Percentiles rank a stretch among this genome's conserved stretches.
Conservation (phyloP, 176 grass and related monocot species). For the Phoenix dactylifera region DNA sequence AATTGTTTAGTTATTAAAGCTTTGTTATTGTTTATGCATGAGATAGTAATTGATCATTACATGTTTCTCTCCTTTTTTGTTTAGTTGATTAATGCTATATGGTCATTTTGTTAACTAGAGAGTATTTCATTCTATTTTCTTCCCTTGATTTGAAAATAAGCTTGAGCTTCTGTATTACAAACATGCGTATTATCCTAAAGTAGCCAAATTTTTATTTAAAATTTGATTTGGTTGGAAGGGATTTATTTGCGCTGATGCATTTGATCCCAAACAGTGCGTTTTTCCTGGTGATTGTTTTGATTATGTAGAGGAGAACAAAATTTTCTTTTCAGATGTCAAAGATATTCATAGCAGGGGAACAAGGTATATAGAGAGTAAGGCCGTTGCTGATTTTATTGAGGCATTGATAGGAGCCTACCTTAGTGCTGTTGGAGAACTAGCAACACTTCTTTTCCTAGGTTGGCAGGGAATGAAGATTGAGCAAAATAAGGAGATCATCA, state of each 20-base stretch:
- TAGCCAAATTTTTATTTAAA: too few species aligned
- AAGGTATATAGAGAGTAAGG: conserved; percentile 53
- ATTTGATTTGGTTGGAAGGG: conserved; percentile 33
- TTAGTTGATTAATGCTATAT: too few species aligned
- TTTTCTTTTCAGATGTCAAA: conserved; percentile 6
- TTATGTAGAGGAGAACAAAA: conserved; percentile 8
- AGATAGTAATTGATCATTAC: too few species aligned
- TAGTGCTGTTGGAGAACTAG: conserved; percentile 38
- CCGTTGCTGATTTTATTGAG: conserved; percentile 61
- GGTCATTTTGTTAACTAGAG: too few species aligned
- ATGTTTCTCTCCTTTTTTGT: too few species aligned
- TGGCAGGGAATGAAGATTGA: conserved; percentile 51
- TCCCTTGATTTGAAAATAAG: too few species aligned
- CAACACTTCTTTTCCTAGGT: conserved; percentile 49
- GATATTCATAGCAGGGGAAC: conserved; percentile 28
- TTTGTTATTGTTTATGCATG: too few species aligned
- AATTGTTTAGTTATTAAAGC: too few species aligned
- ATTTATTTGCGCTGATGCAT: conserved; percentile 42
- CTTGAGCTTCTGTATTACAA: too few species aligned
- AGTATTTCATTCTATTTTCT: too few species aligned
- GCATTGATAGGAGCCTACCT: conserved; percentile 59
- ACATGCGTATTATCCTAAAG: too few species aligned
- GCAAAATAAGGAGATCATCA: conserved; percentile 23
- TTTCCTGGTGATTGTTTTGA: conserved; percentile 44
- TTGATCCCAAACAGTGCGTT: conserved; percentile 44